Percentiles rank a stretch among this genome's conserved stretches.
Conservation (phyloP, 805 yeast species). For the Blastobotrys chiropterorum region DNA sequence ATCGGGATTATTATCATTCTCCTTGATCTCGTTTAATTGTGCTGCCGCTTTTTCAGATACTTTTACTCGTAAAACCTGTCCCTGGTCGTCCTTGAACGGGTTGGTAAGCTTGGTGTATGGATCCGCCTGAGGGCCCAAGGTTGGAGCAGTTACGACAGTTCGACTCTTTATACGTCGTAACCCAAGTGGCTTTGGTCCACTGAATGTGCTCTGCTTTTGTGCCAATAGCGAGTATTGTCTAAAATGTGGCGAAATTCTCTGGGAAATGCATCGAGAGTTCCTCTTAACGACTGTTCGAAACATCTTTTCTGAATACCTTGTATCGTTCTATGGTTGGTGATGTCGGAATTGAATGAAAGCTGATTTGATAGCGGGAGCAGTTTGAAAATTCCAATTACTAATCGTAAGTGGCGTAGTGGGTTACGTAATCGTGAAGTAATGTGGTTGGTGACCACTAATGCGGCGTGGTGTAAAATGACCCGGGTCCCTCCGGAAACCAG, state of each 20-base stretch:
- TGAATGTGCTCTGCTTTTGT: neutral
- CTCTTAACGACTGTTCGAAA: neutral
- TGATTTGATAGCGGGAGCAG: neutral
- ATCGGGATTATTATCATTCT: conserved; percentile 49
- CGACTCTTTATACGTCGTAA: conserved; percentile 1
- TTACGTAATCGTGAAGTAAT: no score
- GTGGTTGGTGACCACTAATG: no score
- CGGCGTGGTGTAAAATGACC: no score
- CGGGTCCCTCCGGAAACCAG: no score
- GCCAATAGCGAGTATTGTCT: neutral
- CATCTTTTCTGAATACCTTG: no score
- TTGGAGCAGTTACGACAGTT: conserved; percentile 11
- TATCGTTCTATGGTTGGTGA: no score
- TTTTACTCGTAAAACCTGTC: conserved; percentile 32
- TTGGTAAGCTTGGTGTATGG: conserved; percentile 20
- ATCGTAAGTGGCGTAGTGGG: neutral
- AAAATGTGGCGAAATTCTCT: neutral
- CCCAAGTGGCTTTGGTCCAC: neutral
- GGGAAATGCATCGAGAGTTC: neutral
- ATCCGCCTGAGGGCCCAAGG: conserved; percentile 19
- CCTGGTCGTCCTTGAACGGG: conserved; percentile 29
- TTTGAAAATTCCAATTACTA: no score
- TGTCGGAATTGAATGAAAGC: neutral
- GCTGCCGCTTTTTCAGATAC: conserved; percentile 36
- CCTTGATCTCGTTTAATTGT: conserved; percentile 48